These are phyloP conservation scores for Oldenlandia corymbosa DNA, from an alignment of 257 asterid genomes.

Conservation along the genomic window DNA sequence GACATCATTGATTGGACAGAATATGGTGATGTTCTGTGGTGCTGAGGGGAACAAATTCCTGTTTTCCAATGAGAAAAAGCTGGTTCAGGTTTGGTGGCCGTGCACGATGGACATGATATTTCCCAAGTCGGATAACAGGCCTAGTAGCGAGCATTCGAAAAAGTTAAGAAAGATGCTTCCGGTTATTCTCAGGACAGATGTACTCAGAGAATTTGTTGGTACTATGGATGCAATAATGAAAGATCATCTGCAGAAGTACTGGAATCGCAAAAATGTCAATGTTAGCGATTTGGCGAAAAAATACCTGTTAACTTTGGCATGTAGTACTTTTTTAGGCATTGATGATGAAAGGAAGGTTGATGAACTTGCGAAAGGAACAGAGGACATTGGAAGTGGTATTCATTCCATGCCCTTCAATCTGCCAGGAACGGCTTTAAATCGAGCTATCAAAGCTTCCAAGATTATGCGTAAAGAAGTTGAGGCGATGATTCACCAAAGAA, in stretches of 20 bases:
- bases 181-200: constrained; percentile 10
- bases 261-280: background rate
- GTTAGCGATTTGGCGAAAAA: background rate
- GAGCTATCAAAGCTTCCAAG: background rate
- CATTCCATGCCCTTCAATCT: background rate
- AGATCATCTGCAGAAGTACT: background rate
- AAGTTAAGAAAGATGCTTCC: constrained; percentile 9
- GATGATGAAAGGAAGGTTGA: background rate
- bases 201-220: constrained; percentile 5
- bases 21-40: background rate
- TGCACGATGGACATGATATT: constrained; percentile 15
- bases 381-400: background rate
- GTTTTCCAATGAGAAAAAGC: constrained; percentile 3
- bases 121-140: constrained; percentile 7
- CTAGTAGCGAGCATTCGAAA: constrained; percentile 8
- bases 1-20: constrained; percentile 9
- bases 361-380: background rate
- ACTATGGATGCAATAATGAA: constrained; percentile 17
- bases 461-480: background rate
- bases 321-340: background rate
- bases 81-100: constrained; percentile 9
- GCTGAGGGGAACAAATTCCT: constrained; percentile 9
- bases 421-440: background rate
- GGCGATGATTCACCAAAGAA: background rate
- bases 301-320: background rate